phyloP scores from a whole-genome alignment of 78 protist genomes.

The Dictyostelium firmibasis region DNA sequence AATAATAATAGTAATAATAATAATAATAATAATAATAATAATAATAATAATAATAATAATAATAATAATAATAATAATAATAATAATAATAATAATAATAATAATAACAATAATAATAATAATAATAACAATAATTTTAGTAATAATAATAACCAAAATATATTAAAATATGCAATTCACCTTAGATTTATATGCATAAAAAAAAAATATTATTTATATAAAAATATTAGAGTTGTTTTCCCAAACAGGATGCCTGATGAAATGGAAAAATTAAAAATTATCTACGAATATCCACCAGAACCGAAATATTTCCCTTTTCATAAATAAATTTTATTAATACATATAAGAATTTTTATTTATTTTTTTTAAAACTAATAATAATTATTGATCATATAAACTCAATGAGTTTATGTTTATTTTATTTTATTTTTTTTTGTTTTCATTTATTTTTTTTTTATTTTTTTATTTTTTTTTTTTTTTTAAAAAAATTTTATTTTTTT shows the following conservation, averaged over 20 bases:
- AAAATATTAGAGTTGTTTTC: slow-evolving; percentile 70
- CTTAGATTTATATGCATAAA: slow-evolving; percentile 39
- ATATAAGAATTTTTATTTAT: no score
- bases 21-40: background rate
- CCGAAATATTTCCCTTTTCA: slow-evolving; percentile 34
- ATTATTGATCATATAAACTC: background rate
- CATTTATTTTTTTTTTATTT: background rate
- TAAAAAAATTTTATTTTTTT: background rate
- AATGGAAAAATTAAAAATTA: slow-evolving; percentile 54
- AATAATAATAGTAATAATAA: background rate
- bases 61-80: background rate
- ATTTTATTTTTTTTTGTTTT: background rate
- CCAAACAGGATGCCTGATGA: slow-evolving; percentile 70
- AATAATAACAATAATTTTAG: background rate
- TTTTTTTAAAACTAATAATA: no score
- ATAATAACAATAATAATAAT: background rate
- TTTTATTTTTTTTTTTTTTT: background rate
- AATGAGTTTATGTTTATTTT: no score
- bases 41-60: background rate
- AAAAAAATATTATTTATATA: slow-evolving; percentile 56
- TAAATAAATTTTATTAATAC: background rate
- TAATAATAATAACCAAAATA: background rate
- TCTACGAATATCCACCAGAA: slow-evolving; percentile 67
- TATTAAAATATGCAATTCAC: slow-evolving; percentile 61
- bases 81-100: background rate